These are phyloP conservation scores for Nemania abortiva DNA, from an alignment of 2,329 filamentous ascomycete genomes.

Conservation along the genomic window DNA sequence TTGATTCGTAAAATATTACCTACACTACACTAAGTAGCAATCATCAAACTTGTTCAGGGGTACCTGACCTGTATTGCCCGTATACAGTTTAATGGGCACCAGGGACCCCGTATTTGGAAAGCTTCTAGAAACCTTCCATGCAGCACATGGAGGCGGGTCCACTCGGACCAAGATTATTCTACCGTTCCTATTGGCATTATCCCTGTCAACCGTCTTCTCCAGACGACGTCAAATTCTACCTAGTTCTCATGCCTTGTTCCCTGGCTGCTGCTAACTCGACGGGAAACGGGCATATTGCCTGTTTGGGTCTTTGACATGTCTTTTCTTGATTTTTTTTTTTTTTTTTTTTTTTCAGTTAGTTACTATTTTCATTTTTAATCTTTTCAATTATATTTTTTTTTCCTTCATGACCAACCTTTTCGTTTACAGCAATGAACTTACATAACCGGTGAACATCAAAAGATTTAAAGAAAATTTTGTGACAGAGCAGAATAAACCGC, in stretches of 20 bases:
- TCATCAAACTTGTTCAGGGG: constrained; percentile 28
- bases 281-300: constrained; percentile 26
- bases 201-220: constrained; percentile 7
- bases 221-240: constrained; percentile 4
- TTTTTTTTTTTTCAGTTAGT: background rate
- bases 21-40: constrained; percentile 26
- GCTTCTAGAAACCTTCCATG: constrained; percentile 51
- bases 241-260: constrained; percentile 1
- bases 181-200: background rate
- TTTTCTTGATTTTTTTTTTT: background rate
- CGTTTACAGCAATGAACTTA: background rate
- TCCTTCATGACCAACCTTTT: background rate
- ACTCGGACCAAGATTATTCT: background rate
- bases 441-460: background rate
- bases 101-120: constrained; percentile 39
- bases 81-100: constrained; percentile 27
- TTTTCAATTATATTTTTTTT: background rate
- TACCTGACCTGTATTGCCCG: background rate
- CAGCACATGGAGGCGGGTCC: constrained; percentile 33
- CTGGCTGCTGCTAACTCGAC: background rate
- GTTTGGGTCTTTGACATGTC: constrained; percentile 2
- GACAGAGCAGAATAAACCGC: constrained; percentile 5
- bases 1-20: constrained; percentile 2
- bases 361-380: background rate
- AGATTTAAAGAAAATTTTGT: background rate